phyloP scores from a whole-genome alignment of 2,329 filamentous ascomycete genomes.

The Fusarium torreyae region DNA sequence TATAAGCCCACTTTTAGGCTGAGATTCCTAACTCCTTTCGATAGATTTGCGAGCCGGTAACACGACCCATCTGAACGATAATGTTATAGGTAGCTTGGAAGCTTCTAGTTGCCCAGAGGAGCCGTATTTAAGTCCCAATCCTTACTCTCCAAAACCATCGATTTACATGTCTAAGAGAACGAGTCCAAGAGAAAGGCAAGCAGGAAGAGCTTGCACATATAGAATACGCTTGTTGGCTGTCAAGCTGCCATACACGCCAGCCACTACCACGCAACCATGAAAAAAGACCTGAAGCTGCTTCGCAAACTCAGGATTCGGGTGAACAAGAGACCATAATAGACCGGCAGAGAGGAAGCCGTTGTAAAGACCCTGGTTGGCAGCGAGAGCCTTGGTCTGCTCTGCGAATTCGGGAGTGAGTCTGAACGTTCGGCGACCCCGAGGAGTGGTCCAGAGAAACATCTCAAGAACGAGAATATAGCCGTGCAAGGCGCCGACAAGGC shows the following conservation, averaged over 20 bases:
- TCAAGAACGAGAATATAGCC: constrained; percentile 66
- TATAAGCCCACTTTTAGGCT: too few species aligned
- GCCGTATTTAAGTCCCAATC: too few species aligned
- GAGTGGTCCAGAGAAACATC: constrained; percentile 66
- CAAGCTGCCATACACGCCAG: constrained; percentile 61
- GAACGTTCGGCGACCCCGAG: constrained; percentile 63
- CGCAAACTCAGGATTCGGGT: constrained; percentile 60
- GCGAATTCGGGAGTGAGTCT: constrained; percentile 62
- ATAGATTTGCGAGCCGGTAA: too few species aligned
- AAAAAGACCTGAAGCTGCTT: constrained; percentile 65
- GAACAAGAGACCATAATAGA: constrained; percentile 62
- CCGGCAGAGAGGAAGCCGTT: constrained; percentile 68
- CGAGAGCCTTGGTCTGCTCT: constrained; percentile 60
- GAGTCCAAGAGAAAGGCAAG: constrained; percentile 50
- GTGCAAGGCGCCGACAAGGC: constrained; percentile 60
- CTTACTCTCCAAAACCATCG: not conserved
- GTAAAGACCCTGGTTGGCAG: constrained; percentile 68
- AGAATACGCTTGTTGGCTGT: constrained; percentile 61
- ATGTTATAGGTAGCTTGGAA: too few species aligned
- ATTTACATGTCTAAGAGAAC: constrained; percentile 47
- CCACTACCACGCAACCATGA: constrained; percentile 61
- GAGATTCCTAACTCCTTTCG: too few species aligned
- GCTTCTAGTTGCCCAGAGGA: not conserved
- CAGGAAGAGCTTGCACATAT: constrained; percentile 58
- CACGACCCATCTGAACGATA: too few species aligned